Percentiles rank a stretch among this genome's conserved stretches.
Evolutionary conservation across 768 basidiomycete species (phyloP).

Genomic region (Daedalea quercina): DNA sequence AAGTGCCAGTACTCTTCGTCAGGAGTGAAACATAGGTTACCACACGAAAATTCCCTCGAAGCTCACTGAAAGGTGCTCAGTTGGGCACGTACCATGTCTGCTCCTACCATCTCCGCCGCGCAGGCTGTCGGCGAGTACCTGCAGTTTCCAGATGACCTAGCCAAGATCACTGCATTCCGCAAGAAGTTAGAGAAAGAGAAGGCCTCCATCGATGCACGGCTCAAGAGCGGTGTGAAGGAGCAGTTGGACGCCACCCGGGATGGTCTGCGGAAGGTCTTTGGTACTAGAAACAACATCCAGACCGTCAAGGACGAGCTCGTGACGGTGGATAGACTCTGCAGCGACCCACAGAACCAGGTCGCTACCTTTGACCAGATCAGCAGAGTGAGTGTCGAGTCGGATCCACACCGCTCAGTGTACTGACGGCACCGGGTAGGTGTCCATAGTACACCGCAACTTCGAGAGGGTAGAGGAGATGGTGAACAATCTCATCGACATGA

Average conservation of each 20-base stretch:
- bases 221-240: slow-evolving; percentile 88
- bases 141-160: slow-evolving; percentile 89
- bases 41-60: too few relatives aligned
- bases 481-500: slow-evolving; percentile 89
- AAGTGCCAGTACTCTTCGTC: too few relatives aligned
- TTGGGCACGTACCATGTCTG: slow-evolving; percentile 12
- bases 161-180: slow-evolving; percentile 80
- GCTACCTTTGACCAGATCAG: slow-evolving; percentile 95
- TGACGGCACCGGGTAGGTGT: slow-evolving; percentile 51
- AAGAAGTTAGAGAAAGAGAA: slow-evolving; percentile 98
- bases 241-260: slow-evolving; percentile 89
- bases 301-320: slow-evolving; percentile 82
- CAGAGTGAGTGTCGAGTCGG: slow-evolving; percentile 49
- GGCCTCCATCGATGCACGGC: slow-evolving; percentile 83
- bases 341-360: slow-evolving; percentile 69
- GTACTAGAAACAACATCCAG: slow-evolving; percentile 73
- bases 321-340: slow-evolving; percentile 67
- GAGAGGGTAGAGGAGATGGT: slow-evolving; percentile 95
- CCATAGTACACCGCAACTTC: slow-evolving; percentile 92
- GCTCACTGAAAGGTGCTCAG: too few relatives aligned
- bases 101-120: slow-evolving; percentile 59
- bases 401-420: neutral
- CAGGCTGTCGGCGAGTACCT: slow-evolving; percentile 87
- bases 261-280: slow-evolving; percentile 74
- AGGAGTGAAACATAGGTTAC: too few relatives aligned